phyloP scores from a whole-genome alignment of 2,329 filamentous ascomycete species.

The Hypoxylon sp. region DNA sequence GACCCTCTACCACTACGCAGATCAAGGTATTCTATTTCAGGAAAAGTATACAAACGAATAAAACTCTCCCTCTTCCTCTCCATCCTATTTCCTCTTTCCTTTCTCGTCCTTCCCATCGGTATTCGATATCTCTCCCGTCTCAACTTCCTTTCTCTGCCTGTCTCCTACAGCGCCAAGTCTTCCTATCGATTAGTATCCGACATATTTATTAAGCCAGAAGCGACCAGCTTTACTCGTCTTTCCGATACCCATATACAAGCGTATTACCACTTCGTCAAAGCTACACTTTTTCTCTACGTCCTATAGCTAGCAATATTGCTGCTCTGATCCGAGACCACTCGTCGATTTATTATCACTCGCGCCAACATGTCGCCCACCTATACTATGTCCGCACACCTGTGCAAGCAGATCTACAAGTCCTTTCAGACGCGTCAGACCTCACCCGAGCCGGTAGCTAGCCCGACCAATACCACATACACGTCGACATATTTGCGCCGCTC shows the following conservation, averaged over 20 bases:
- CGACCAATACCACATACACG: conserved; percentile 47
- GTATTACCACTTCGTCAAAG: conserved; percentile 10
- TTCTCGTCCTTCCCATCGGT: conserved; percentile 24
- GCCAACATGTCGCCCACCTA: conserved; percentile 70
- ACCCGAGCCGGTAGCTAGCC: conserved; percentile 52
- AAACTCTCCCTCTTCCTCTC: conserved; percentile 30
- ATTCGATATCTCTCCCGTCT: conserved; percentile 17
- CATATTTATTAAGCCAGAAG: conserved; percentile 20
- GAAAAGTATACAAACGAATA: conserved; percentile 37
- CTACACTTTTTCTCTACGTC: neutral
- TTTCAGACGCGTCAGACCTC: conserved; percentile 66
- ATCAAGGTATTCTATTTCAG: conserved; percentile 39
- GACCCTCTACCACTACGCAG: conserved; percentile 18
- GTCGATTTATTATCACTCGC: conserved; percentile 14
- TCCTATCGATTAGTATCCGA: conserved; percentile 10
- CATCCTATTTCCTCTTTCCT: conserved; percentile 20
- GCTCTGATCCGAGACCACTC: conserved; percentile 23
- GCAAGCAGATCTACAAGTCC: conserved; percentile 72
- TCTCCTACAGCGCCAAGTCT: conserved; percentile 25
- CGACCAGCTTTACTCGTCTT: conserved; percentile 1
- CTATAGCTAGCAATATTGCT: neutral
- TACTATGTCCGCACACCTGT: conserved; percentile 73
- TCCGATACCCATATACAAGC: conserved; percentile 17
- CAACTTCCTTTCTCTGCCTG: conserved; percentile 19
- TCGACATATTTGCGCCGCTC: conserved; percentile 50